phyloP scores from a whole-genome alignment of 1,139 yeast genomes.

The Taphrina wiesneri region DNA sequence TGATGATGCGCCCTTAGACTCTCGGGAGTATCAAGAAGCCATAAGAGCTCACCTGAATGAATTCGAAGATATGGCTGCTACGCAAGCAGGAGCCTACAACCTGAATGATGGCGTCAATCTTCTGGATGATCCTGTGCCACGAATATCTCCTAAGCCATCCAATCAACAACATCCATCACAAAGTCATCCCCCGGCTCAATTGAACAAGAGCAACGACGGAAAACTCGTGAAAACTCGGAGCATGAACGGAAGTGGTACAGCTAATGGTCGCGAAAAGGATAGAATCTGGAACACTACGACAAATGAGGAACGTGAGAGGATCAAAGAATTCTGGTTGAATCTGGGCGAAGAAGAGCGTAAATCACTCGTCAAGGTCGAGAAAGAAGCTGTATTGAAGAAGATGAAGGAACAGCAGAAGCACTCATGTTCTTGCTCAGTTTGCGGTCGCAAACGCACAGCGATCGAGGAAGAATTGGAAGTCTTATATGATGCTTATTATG shows the following conservation, averaged over 20 bases:
- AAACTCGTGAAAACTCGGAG: constrained; percentile 49
- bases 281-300: constrained; percentile 62
- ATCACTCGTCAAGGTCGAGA: constrained; percentile 65
- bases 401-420: constrained; percentile 61
- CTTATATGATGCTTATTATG: constrained; percentile 61
- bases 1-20: constrained; percentile 13
- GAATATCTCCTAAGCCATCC: background rate
- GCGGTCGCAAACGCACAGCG: constrained; percentile 71
- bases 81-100: background rate
- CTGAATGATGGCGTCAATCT: background rate
- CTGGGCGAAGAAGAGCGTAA: constrained; percentile 62
- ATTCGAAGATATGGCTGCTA: constrained; percentile 18
- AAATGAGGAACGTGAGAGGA: constrained; percentile 60
- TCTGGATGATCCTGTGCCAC: background rate
- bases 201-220: constrained; percentile 38
- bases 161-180: background rate
- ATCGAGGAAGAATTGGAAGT: constrained; percentile 79
- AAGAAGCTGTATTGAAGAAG: constrained; percentile 65
- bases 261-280: constrained; percentile 43
- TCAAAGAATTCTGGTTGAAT: constrained; percentile 70
- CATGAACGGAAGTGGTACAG: constrained; percentile 45
- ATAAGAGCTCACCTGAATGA: constrained; percentile 29
- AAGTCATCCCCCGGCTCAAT: background rate
- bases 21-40: constrained; percentile 26
- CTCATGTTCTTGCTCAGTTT: constrained; percentile 71